Evolutionary conservation across 2,329 filamentous ascomycete species (phyloP), one percentile per base, ranked within the genome.

Genomic region (Colletotrichum sp.): DNA sequence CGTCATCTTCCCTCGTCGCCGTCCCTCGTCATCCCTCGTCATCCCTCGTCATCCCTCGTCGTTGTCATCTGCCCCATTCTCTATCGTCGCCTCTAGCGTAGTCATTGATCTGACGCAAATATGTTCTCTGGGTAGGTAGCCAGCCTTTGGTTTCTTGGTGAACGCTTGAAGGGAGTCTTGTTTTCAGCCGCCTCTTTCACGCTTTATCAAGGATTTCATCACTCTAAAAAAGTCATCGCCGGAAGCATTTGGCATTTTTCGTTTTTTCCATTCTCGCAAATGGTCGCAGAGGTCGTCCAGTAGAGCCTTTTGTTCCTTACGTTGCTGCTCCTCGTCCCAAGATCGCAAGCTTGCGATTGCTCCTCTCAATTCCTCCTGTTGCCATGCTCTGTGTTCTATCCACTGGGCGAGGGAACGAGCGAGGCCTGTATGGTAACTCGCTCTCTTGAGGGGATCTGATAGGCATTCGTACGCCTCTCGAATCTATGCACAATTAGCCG

Each of bases 241-340:
- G 1, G 44, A 52, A 7, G 44, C 44, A 13, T 13, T 52, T 52
- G 44, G 44, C 2, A 52, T 52, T 3, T 52, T 52, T 13, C n/a
- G 10, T 52, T 13, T 7, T 0, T 52, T 52, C 44, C 44, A 52
- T 52, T 52, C 44, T 5, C 6, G 44, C n/a, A 21, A 52, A 21
- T 52, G 10, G 1, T 4, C n/a, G n/a, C 44, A 1, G n/a, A 52
- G 44, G n/a, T 52, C n/a, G n/a, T 52, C n/a, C n/a, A 52, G 6
- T 2, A 52, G n/a, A 21, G 44, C n/a, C 2, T 3, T 0, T 7
- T 52, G 0, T 6, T 21, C n/a, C 12, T 0, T 52, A 7, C n/a
- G 44, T 7, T 7, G 10, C 3, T 52, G 44, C 0, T 21, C 44
- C 0, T 49, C 44, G 2, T 12, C 44, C 44, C 1, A 49, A 21